These are phyloP conservation scores for Saccharomycopsis babjevae DNA, from an alignment of 805 yeast genomes.

Conservation along the genomic window DNA sequence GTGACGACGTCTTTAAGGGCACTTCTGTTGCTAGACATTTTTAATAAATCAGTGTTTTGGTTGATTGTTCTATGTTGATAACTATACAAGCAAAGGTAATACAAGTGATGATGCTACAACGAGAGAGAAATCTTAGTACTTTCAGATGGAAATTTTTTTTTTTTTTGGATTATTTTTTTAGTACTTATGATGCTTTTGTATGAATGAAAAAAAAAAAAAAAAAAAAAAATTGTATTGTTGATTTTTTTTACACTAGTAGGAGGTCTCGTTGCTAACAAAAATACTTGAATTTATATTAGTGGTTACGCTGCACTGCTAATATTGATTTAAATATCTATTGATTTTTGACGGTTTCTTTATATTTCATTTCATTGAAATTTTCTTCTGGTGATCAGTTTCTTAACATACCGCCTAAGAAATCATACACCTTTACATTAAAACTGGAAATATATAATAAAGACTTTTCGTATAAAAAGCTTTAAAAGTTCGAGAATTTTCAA, in stretches of 20 bases:
- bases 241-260: neutral
- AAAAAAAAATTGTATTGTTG: neutral
- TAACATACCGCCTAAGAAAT: no score
- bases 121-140: neutral
- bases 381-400: no score
- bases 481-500: no score
- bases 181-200: neutral
- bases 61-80: neutral
- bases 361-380: no score
- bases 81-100: neutral
- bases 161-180: neutral
- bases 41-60: conserved; percentile 23
- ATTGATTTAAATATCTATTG: no score
- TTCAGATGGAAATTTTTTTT: conserved; percentile 2
- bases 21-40: conserved; percentile 45
- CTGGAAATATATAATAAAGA: no score
- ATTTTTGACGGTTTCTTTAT: no score
- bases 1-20: conserved; percentile 98
- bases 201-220: neutral
- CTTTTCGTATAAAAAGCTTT: no score
- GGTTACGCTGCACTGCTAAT: no score
- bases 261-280: neutral
- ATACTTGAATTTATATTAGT: no score
- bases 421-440: no score
- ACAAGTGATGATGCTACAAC: neutral